phyloP scores from a whole-genome alignment of 1,284 basidiomycete species.

The Vanrija sp. region DNA sequence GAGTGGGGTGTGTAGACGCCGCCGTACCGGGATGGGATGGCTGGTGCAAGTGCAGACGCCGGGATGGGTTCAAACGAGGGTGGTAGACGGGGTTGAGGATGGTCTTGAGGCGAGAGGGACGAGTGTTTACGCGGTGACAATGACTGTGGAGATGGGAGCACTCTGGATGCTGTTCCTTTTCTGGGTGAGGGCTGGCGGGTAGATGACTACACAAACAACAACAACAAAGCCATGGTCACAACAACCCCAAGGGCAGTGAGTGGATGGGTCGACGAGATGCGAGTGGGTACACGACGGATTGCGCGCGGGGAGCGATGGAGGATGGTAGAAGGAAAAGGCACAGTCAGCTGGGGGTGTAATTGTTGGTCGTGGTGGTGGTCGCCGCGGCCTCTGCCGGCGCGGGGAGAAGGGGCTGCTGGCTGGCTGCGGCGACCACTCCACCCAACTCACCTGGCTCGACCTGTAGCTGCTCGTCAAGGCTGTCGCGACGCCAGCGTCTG shows the following conservation, averaged over 20 bases:
- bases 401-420: background rate
- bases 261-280: no score
- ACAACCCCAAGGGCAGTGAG: no score
- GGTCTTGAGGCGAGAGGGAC: conserved; percentile 24
- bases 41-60: conserved; percentile 22
- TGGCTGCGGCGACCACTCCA: background rate
- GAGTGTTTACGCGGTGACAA: no score
- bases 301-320: background rate
- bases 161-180: conserved; percentile 10
- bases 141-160: no score
- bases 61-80: conserved; percentile 14
- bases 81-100: conserved; percentile 14
- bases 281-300: background rate
- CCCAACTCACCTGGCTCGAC: background rate
- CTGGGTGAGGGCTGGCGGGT: conserved; percentile 10
- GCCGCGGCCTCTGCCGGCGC: no score
- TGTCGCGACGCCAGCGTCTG: background rate
- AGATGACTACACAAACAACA: background rate
- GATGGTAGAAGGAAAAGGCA: background rate
- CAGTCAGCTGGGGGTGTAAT: background rate
- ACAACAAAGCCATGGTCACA: no score
- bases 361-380: no score
- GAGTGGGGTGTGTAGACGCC: conserved; percentile 25
- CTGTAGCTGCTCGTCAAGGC: background rate
- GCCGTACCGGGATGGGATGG: conserved; percentile 21